These are phyloP conservation scores for Wickerhamiella siamensis DNA, from an alignment of 805 yeast species.

Conservation along the genomic window DNA sequence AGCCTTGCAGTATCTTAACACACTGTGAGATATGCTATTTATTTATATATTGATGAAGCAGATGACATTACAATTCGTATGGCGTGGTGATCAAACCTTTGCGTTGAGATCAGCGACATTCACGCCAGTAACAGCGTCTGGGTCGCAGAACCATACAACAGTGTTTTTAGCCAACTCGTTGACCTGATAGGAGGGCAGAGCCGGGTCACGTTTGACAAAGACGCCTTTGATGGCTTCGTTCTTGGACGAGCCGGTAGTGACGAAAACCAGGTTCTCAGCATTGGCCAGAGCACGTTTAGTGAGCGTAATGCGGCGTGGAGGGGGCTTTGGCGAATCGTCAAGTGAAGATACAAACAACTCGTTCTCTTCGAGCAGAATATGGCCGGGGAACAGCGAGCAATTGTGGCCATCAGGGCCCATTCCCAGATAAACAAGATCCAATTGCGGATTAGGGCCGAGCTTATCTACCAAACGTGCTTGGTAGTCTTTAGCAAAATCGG, in stretches of 20 bases:
- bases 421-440: conserved; percentile 66
- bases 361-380: conserved; percentile 44
- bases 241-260: conserved; percentile 81
- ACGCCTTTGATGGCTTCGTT: conserved; percentile 57
- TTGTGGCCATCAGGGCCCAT: conserved; percentile 97
- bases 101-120: neutral
- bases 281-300: conserved; percentile 60
- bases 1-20: conserved; percentile 15
- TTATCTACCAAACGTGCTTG: conserved; percentile 39
- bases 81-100: neutral
- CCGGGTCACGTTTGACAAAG: conserved; percentile 33
- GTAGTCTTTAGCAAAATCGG: conserved; percentile 50
- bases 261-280: conserved; percentile 51
- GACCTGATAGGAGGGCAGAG: conserved; percentile 58
- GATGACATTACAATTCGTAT: neutral
- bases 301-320: conserved; percentile 76
- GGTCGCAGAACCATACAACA: conserved; percentile 74
- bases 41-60: conserved; percentile 3
- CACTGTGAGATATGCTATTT: neutral
- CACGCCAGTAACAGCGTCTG: conserved; percentile 51
- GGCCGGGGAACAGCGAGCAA: conserved; percentile 84
- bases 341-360: conserved; percentile 44
- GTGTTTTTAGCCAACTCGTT: conserved; percentile 36
- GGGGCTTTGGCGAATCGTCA: conserved; percentile 83
- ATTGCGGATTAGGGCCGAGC: conserved; percentile 22